Conservation (phyloP, 305 asterid genomes). For the Fraxinus angustifolia region DNA sequence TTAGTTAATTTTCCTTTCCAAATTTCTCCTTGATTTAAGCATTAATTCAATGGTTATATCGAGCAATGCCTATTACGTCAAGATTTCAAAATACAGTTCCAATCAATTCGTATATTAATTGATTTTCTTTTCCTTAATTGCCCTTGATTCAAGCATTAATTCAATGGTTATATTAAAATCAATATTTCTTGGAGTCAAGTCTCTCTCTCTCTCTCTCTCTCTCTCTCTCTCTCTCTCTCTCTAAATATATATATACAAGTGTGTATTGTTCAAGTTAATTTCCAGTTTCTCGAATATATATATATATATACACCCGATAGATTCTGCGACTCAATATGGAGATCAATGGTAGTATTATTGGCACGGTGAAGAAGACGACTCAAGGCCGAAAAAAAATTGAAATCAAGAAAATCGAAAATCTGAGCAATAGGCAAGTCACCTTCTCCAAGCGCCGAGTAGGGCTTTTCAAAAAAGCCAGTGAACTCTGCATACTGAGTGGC, state of each 20-base stretch:
- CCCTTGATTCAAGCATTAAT: not conserved
- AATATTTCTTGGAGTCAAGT: not conserved
- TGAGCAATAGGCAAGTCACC: conserved; percentile 20
- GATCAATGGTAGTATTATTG: not conserved
- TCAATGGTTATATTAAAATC: not conserved
- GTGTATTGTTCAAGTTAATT: not conserved
- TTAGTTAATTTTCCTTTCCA: not conserved
- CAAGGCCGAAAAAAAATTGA: conserved; percentile 27
- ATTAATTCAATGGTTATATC: not conserved
- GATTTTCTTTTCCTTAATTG: not conserved
- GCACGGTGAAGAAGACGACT: conserved; percentile 18
- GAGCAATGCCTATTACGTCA: not conserved
- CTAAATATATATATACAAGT: not conserved
- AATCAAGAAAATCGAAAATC: conserved; percentile 21
- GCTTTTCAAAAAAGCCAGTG: conserved; percentile 30
- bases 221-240: not conserved
- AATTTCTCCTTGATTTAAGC: not conserved
- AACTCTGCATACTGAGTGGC: conserved; percentile 25
- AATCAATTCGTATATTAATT: not conserved
- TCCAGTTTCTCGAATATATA: not conserved
- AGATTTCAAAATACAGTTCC: not conserved
- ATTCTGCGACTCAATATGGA: not conserved
- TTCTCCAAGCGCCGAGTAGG: conserved; percentile 30
- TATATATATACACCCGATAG: not conserved
- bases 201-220: too few relatives aligned